Base-by-base conservation (phyloP, 352 stramenopile genomes). In the Phytophthora pini region DNA sequence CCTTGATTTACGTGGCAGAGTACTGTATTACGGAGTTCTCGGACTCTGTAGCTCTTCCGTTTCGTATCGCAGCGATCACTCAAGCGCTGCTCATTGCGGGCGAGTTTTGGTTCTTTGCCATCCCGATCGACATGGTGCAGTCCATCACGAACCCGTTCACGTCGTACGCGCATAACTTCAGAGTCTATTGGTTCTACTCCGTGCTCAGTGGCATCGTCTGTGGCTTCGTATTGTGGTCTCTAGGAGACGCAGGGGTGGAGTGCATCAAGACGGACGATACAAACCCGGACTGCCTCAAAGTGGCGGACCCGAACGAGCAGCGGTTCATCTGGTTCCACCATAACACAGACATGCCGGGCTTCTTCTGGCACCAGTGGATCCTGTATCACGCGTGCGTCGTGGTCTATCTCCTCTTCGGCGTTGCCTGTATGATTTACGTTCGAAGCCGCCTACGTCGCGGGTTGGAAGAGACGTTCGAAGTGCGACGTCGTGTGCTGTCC, bases 91-190 rank as follows among this genome's bases (percentile, higher is more conserved):
- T 95, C 24, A 77, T 96, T 44, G 86, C 85, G n/a, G 84, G 84
- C 3, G 88, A 96, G 51, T 95, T 94, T 45, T 95, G 88, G 88
- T 96, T 94, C 77, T 94, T 93, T 52, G 87, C 87, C 17, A 96
- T 96, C 62, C 85, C 84, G 6, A 89, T 95, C 47, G 88, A 96
- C 61, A 88, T 96, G 70, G 80, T 94, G 40, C 87, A 96, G 79
- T 94, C 85, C 20, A 90, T 96, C 61, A 94, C 88, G 22, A 96
- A 96, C 65, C 88, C 88, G 10, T 96, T 96, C 67, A 94, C 88
- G 45, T 95, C 87, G 34, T 96, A 95, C 61, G 70, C 84, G 46
- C 68, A 92, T 68, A 96, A 96, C 67, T 82, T 93, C 15, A 73
- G 82, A 5, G 61, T 92, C 8, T 96, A 96, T 71, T 92, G 85